Base-by-base conservation (phyloP, 1,139 yeast species). In the Geotrichum candidum region DNA sequence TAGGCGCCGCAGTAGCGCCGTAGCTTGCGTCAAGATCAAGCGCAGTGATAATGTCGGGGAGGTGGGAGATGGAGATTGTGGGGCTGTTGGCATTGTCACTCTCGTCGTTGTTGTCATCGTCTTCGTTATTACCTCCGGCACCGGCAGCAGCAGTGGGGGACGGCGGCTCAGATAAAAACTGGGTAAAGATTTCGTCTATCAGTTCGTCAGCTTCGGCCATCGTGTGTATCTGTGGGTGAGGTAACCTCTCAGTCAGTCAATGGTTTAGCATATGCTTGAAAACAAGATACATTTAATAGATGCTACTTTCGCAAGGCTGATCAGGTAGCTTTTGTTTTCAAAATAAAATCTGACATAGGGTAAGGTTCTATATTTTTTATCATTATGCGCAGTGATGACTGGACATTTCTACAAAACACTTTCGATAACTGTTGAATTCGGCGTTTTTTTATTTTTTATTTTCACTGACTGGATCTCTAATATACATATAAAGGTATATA, bases 101-200 rank as follows among this genome's bases (percentile, higher is more conserved):
- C 10, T 25, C 31, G 22, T 23, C 50, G 11, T 46, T 57, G 31
- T 35, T 13, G 25, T 25, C 58, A 15, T 51, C 56, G 5, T 13
- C 9, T 1, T 45, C 52, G 13, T 4, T 46, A 15, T 10, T 46
- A 23, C 11, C 23, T 15, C 9, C 11, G 3, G 69, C 68, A 79
- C 79, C 68, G 83, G n/a, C 11, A 11, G 69, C 68, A 79, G 79
- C 68, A 83, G n/a, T 18, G 15, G 45, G 45, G 18, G 45, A 38
- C 18, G 45, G 18, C 15, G 45, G 45, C 45, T 55, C 58, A 29
- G 35, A 41, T 18, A 55, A 13, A 27, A 55, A 55, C 46, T 55
- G 58, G 3, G 53, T 53, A 50, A 55, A 55, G 10, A 55, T 53
- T 15, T 55, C 58, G 23, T 48, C 48, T n/a, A 55, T 11, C 22